Percentiles rank a stretch among this genome's conserved stretches.
Evolutionary conservation across 2,329 filamentous ascomycete species (phyloP).

Genomic region (Cladosporium oxysporum): DNA sequence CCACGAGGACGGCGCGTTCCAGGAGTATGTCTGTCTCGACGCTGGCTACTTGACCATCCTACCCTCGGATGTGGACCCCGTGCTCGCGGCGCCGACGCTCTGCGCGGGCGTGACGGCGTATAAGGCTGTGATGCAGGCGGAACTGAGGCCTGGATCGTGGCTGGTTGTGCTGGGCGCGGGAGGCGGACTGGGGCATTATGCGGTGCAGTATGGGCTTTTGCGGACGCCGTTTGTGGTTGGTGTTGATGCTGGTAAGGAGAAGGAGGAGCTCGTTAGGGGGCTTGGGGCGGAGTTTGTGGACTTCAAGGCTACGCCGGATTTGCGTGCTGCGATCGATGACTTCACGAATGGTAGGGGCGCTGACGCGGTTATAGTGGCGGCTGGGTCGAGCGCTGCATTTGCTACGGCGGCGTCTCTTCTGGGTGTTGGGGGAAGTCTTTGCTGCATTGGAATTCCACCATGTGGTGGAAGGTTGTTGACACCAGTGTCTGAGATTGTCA

Average conservation of each 20-base stretch:
- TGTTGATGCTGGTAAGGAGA: neutral
- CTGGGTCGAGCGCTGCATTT: neutral
- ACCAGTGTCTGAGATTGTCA: neutral
- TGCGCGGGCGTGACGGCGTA: neutral
- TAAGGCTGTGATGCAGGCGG: neutral
- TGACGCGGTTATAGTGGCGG: neutral
- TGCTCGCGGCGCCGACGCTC: neutral
- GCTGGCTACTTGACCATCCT: neutral
- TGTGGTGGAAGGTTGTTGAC: neutral
- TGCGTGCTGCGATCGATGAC: neutral
- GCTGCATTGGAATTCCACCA: neutral
- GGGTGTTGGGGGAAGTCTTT: neutral
- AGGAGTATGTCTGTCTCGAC: neutral
- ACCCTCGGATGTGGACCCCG: neutral
- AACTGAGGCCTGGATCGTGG: neutral
- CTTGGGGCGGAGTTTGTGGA: neutral
- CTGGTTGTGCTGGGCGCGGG: neutral
- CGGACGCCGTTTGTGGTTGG: neutral
- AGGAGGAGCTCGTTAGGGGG: neutral
- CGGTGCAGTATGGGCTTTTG: neutral
- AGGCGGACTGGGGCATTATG: neutral
- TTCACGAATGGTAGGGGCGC: neutral
- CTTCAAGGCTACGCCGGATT: neutral
- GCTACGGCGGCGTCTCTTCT: neutral
- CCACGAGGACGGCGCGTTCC: neutral